These are phyloP conservation scores for Westerdykella aurantiaca DNA, from an alignment of 2,329 filamentous ascomycete species.

Conservation along the genomic window DNA sequence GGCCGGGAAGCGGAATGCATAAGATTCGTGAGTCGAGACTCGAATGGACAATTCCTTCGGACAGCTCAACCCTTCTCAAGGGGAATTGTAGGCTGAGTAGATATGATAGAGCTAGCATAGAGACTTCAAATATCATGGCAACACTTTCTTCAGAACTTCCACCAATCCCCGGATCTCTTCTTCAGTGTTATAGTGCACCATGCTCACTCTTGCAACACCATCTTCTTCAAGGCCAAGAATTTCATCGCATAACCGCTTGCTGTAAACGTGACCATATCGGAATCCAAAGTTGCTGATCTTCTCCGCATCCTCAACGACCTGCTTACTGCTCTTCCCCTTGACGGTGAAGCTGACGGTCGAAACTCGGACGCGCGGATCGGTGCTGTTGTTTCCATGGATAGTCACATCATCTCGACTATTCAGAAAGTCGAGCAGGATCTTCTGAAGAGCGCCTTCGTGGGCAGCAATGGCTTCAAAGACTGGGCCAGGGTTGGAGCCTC, in stretches of 20 bases:
- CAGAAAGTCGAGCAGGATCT: constrained; percentile 56
- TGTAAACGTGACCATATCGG: constrained; percentile 65
- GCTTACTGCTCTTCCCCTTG: constrained; percentile 50
- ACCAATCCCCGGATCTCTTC: constrained; percentile 53
- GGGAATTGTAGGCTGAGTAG: too few relatives aligned
- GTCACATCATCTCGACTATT: constrained; percentile 48
- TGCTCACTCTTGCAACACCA: constrained; percentile 63
- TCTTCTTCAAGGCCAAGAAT: constrained; percentile 54
- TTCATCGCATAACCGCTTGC: constrained; percentile 55
- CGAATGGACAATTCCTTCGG: too few relatives aligned
- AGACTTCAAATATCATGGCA: constrained; percentile 19
- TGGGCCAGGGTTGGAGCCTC: constrained; percentile 29
- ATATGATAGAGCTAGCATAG: too few relatives aligned
- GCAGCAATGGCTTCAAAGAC: constrained; percentile 40
- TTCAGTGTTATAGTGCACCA: constrained; percentile 69
- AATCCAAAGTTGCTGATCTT: constrained; percentile 55
- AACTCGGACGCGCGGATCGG: constrained; percentile 49
- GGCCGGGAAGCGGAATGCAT: neutral
- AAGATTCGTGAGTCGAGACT: neutral
- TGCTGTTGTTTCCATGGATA: constrained; percentile 53
- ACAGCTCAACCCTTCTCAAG: neutral
- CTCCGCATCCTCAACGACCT: constrained; percentile 59
- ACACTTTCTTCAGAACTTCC: constrained; percentile 47
- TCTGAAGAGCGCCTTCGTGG: constrained; percentile 58
- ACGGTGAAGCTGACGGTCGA: constrained; percentile 64